Percentiles rank a stretch among this genome's conserved stretches.
Evolutionary conservation across 306 rosid species (phyloP).

Genomic region (Vigna radiata): DNA sequence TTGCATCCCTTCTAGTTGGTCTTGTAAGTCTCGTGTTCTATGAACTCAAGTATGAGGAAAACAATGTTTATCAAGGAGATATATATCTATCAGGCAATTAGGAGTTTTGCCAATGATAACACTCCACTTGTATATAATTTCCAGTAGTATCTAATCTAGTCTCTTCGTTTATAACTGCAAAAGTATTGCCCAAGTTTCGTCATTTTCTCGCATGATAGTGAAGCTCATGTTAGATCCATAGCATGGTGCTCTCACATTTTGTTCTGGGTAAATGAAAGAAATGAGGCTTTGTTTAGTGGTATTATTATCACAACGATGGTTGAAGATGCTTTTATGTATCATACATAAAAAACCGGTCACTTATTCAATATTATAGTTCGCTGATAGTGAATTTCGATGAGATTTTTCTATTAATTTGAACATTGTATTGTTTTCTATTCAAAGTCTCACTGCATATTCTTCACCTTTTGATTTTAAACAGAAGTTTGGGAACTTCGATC

Average conservation of each 20-base stretch:
- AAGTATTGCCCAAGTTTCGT: slow-evolving; percentile 29
- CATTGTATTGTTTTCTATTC: neutral
- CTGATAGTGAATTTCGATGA: neutral
- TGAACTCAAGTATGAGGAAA: neutral
- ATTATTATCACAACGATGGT: neutral
- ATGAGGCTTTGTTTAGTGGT: neutral
- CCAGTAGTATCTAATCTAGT: slow-evolving; percentile 18
- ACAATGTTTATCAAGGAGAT: neutral
- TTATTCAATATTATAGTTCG: neutral
- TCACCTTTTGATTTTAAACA: neutral
- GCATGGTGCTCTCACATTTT: slow-evolving; percentile 14
- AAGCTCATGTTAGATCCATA: slow-evolving; percentile 28
- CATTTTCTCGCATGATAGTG: slow-evolving; percentile 16
- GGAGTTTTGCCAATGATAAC: slow-evolving; percentile 19
- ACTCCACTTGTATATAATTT: slow-evolving; percentile 27
- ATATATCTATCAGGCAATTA: neutral
- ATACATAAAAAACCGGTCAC: neutral
- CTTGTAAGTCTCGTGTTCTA: slow-evolving; percentile 22
- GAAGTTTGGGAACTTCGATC: neutral
- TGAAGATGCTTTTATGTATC: slow-evolving; percentile 5
- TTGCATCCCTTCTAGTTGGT: slow-evolving; percentile 23
- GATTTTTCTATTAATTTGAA: neutral
- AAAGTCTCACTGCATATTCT: neutral
- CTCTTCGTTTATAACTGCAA: slow-evolving; percentile 24
- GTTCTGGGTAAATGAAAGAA: neutral